Evolutionary conservation across 1,284 basidiomycete genomes (phyloP).

Genomic region (Ganoderma lucidum): DNA sequence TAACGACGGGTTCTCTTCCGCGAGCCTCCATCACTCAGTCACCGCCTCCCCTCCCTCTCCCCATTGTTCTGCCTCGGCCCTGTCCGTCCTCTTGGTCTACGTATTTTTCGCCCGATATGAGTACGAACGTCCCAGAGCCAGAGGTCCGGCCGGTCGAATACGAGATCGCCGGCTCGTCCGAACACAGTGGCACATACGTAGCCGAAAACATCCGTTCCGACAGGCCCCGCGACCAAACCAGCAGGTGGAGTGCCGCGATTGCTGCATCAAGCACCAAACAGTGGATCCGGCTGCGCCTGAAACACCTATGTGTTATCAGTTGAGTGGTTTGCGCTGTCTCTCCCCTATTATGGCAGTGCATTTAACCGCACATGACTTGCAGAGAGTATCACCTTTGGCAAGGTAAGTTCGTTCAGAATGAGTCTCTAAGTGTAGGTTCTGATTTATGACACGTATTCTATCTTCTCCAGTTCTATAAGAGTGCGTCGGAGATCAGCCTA

Average conservation of each 20-base stretch:
- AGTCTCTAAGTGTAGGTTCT: background rate
- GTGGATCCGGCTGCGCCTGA: constrained; percentile 74
- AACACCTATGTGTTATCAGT: constrained; percentile 69
- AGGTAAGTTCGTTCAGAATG: constrained; percentile 53
- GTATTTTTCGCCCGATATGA: constrained; percentile 13
- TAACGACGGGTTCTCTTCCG: constrained; percentile 14
- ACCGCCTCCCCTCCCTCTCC: background rate
- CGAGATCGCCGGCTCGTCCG: constrained; percentile 65
- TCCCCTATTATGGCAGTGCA: constrained; percentile 1
- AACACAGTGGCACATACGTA: constrained; percentile 73
- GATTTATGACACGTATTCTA: background rate
- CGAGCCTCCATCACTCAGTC: constrained; percentile 17
- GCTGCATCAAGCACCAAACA: constrained; percentile 63
- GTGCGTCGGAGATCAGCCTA: constrained; percentile 41
- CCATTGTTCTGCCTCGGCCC: background rate
- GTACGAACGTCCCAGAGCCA: constrained; percentile 11
- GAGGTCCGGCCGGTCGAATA: constrained; percentile 46
- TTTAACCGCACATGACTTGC: background rate
- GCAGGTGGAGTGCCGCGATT: constrained; percentile 76
- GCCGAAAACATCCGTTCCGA: constrained; percentile 75
- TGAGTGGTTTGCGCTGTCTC: constrained; percentile 45
- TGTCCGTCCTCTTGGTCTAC: background rate
- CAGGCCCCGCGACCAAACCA: constrained; percentile 66
- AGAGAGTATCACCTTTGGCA: constrained; percentile 83
- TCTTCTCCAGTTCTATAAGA: constrained; percentile 57